These are phyloP conservation scores for Cynara cardunculus DNA, from an alignment of 129 eudicot species.

Conservation along the genomic window DNA sequence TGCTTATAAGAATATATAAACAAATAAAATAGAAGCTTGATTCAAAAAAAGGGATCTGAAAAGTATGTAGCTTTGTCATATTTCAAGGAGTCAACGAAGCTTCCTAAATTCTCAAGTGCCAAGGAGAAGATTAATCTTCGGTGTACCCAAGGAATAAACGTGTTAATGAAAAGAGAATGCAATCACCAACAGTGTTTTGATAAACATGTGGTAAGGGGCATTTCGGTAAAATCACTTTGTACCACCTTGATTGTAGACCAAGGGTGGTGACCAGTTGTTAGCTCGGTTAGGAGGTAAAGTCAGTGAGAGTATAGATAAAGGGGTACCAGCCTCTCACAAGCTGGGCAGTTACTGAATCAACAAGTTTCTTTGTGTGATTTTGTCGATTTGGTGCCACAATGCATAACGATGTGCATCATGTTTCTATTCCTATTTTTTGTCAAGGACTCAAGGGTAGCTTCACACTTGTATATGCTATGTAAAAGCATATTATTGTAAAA, in stretches of 20 bases:
- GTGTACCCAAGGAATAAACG: background rate
- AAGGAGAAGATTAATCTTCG: background rate
- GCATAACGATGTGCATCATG: background rate
- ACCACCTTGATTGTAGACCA: too few species aligned
- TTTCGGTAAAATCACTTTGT: too few species aligned
- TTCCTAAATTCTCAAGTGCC: background rate
- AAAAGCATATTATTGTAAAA: background rate
- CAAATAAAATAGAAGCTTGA: background rate
- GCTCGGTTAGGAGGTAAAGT: too few species aligned
- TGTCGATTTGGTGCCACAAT: too few species aligned
- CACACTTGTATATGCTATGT: background rate
- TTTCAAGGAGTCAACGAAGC: background rate
- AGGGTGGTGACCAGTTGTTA: too few species aligned
- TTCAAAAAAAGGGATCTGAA: too few species aligned
- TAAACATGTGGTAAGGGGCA: too few species aligned
- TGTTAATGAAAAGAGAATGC: background rate
- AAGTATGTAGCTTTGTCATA: background rate
- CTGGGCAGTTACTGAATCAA: too few species aligned
- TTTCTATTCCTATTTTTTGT: background rate
- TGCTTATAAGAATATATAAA: background rate
- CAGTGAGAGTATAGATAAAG: too few species aligned
- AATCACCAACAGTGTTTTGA: background rate
- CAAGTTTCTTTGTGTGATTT: too few species aligned
- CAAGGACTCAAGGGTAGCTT: background rate
- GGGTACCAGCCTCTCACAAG: too few species aligned